phyloP scores from a whole-genome alignment of 1,284 basidiomycete species.

The Rhodotorula sp. region DNA sequence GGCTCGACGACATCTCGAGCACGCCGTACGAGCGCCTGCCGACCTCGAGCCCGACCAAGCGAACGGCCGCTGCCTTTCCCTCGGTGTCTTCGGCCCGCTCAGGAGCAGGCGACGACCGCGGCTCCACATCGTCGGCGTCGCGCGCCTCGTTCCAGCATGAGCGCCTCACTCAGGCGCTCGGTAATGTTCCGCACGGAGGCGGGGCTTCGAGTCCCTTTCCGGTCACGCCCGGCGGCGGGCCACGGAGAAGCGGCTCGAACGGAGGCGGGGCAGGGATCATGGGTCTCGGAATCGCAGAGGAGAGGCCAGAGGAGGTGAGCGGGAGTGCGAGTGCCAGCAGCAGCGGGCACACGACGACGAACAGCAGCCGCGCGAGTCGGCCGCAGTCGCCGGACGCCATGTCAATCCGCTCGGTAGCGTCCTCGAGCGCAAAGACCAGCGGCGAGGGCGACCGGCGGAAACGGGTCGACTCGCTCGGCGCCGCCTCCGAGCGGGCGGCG shows the following conservation, averaged over 20 bases:
- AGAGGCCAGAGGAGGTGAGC: background rate
- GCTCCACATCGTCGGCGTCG: no score
- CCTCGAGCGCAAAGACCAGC: slow-evolving; percentile 3
- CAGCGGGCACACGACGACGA: background rate
- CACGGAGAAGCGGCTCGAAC: background rate
- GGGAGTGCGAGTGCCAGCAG: background rate
- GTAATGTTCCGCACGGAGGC: slow-evolving; percentile 13
- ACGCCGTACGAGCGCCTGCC: slow-evolving; percentile 31
- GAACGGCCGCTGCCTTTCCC: slow-evolving; percentile 12
- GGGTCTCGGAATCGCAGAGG: background rate
- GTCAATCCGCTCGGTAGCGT: slow-evolving; percentile 32
- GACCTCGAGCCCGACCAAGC: slow-evolving; percentile 26
- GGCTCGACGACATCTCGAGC: slow-evolving; percentile 26
- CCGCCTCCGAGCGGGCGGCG: background rate
- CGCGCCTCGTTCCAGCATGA: slow-evolving; percentile 1
- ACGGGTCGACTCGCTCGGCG: slow-evolving; percentile 6
- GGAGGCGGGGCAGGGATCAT: background rate
- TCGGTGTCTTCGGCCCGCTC: background rate
- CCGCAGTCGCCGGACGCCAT: slow-evolving; percentile 16
- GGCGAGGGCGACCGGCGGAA: background rate
- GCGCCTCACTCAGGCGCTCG: slow-evolving; percentile 26
- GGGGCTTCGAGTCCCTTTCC: background rate
- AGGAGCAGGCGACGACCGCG: background rate
- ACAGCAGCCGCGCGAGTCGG: background rate
- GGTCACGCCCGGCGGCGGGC: background rate